Evolutionary conservation across 352 stramenopile genomes (phyloP).

Genomic region (Globisporangium canariense): DNA sequence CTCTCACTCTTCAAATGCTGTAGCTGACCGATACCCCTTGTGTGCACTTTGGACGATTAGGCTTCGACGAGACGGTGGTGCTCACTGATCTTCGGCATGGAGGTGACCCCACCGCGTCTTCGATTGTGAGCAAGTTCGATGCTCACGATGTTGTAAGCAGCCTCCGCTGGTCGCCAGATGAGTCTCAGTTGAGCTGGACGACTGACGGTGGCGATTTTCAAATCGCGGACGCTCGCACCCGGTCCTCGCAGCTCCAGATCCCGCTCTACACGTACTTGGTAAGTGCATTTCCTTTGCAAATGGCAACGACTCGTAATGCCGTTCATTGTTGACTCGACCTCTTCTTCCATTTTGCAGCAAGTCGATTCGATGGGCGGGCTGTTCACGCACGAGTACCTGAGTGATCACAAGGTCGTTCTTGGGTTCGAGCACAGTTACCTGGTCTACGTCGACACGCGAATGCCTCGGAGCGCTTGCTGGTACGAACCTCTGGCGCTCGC

Average conservation of each 20-base stretch:
- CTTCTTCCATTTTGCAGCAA: constrained; percentile 21
- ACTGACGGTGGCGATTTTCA: constrained; percentile 79
- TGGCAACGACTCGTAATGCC: neutral
- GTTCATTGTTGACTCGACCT: neutral
- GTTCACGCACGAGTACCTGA: constrained; percentile 74
- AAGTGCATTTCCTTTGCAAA: neutral
- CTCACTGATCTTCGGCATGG: constrained; percentile 52
- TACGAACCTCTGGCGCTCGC: constrained; percentile 17
- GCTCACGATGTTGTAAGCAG: constrained; percentile 80
- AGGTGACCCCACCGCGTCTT: constrained; percentile 30
- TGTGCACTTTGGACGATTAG: constrained; percentile 16
- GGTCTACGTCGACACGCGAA: constrained; percentile 63
- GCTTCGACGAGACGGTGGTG: constrained; percentile 81
- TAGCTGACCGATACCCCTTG: neutral
- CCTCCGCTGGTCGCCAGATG: constrained; percentile 54
- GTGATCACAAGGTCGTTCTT: constrained; percentile 43
- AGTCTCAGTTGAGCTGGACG: constrained; percentile 69
- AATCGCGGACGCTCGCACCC: constrained; percentile 46
- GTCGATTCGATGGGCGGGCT: constrained; percentile 48
- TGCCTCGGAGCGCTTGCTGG: constrained; percentile 43
- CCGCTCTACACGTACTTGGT: constrained; percentile 33
- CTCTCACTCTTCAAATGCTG: neutral
- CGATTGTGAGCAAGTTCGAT: constrained; percentile 57
- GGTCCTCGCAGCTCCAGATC: constrained; percentile 32
- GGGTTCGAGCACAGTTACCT: constrained; percentile 65